A percentile compares a stretch with the other conserved stretches of the same genome.
phyloP scores from a whole-genome alignment of 2,329 filamentous ascomycete species.

The Colletotrichum viniferum region DNA sequence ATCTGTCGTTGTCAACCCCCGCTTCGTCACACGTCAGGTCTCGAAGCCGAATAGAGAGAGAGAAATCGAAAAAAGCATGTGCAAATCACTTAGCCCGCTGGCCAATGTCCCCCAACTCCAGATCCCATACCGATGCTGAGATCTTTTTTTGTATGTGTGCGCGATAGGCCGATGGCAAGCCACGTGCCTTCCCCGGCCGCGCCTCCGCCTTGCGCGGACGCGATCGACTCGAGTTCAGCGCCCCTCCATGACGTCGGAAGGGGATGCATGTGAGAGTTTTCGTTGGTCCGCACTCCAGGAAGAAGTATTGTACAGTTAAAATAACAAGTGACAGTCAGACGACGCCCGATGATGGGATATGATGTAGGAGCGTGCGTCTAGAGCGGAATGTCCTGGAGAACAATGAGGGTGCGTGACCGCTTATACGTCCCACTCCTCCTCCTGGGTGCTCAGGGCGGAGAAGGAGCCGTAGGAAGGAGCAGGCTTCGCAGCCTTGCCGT shows the following conservation, averaged over 20 bases:
- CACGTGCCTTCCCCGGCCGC: background rate
- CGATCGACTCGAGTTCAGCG: background rate
- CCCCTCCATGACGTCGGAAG: slow-evolving; percentile 4
- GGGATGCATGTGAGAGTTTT: background rate
- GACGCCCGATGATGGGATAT: background rate
- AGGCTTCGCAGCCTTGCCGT: slow-evolving; percentile 34
- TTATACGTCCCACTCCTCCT: slow-evolving; percentile 59
- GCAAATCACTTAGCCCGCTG: slow-evolving; percentile 21
- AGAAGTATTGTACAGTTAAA: slow-evolving; percentile 22
- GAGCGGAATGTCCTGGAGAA: slow-evolving; percentile 11
- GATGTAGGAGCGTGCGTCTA: background rate
- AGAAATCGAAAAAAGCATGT: slow-evolving; percentile 11
- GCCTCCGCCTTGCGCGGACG: background rate
- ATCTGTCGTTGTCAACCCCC: background rate
- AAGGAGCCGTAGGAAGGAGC: slow-evolving; percentile 43
- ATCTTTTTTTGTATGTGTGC: slow-evolving; percentile 14
- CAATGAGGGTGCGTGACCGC: background rate
- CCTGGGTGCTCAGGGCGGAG: slow-evolving; percentile 50
- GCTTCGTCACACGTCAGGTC: background rate
- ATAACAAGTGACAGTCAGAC: slow-evolving; percentile 20
- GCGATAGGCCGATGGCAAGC: slow-evolving; percentile 11
- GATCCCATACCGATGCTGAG: slow-evolving; percentile 11
- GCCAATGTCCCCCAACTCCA: slow-evolving; percentile 22
- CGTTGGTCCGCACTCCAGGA: slow-evolving; percentile 17
- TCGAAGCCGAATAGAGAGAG: background rate